Percentiles rank a stretch among this genome's conserved stretches.
phyloP scores from a whole-genome alignment of 2,329 filamentous ascomycete species.

The Cercospora sojina region DNA sequence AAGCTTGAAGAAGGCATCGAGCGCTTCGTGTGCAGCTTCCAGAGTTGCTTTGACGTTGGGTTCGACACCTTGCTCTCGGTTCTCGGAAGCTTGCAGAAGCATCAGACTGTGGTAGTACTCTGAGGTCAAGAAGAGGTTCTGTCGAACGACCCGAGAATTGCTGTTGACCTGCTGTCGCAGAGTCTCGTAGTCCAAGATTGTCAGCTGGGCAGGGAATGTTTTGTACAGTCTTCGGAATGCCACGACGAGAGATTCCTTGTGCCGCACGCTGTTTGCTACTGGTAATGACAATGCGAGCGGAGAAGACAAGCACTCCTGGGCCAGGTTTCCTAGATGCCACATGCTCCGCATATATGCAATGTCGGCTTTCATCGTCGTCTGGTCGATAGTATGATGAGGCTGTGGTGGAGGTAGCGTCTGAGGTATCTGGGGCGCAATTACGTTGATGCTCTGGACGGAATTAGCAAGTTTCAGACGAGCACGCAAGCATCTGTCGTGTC shows the following conservation, averaged over 20 bases:
- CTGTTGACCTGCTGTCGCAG: constrained; percentile 57
- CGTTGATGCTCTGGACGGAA: constrained; percentile 43
- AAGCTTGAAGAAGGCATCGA: constrained; percentile 72
- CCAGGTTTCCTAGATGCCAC: constrained; percentile 75
- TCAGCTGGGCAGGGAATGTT: constrained; percentile 70
- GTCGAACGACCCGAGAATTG: constrained; percentile 67
- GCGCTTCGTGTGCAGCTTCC: constrained; percentile 73
- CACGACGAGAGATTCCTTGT: constrained; percentile 68
- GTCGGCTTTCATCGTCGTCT: constrained; percentile 36
- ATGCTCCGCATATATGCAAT: constrained; percentile 67
- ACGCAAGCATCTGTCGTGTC: not conserved
- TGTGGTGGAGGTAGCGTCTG: constrained; percentile 34
- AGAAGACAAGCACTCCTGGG: constrained; percentile 73
- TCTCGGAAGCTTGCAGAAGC: constrained; percentile 72
- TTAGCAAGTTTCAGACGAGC: not conserved
- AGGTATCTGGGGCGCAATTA: constrained; percentile 46
- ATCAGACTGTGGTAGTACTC: constrained; percentile 83
- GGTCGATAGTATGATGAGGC: constrained; percentile 39
- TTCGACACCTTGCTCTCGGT: constrained; percentile 52
- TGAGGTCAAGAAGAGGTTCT: constrained; percentile 75
- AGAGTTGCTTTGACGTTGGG: constrained; percentile 67
- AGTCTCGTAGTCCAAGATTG: constrained; percentile 63
- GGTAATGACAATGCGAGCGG: constrained; percentile 72
- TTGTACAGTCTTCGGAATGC: constrained; percentile 70
- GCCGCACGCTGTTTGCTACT: constrained; percentile 65